Percentiles rank a stretch among this genome's conserved stretches.
phyloP scores from a whole-genome alignment of 805 yeast genomes.

The Saturnispora mendoncae region DNA sequence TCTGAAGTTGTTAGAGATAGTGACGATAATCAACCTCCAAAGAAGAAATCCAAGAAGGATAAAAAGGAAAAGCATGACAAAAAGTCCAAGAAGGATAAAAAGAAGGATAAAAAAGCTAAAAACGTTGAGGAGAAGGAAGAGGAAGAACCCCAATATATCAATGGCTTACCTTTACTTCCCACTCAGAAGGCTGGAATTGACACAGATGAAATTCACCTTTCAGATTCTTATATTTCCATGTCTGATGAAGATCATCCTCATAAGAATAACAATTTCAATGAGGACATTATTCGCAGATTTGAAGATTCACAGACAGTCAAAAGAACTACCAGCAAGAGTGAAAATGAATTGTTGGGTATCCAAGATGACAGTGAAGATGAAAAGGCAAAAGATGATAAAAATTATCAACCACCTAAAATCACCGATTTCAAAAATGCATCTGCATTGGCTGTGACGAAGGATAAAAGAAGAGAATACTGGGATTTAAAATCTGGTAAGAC shows the following conservation, averaged over 20 bases:
- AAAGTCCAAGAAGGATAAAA: slow-evolving; percentile 6
- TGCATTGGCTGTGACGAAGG: slow-evolving; percentile 58
- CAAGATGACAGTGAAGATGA: slow-evolving; percentile 15
- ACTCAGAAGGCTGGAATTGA: slow-evolving; percentile 92
- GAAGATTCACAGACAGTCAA: slow-evolving; percentile 14
- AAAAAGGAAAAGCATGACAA: slow-evolving; percentile 2
- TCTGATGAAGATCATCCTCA: slow-evolving; percentile 18
- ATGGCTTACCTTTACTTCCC: slow-evolving; percentile 8
- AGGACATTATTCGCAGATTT: slow-evolving; percentile 16
- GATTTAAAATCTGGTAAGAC: slow-evolving; percentile 45
- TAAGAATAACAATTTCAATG: slow-evolving; percentile 11
- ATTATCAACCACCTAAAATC: not conserved
- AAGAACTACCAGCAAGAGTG: slow-evolving; percentile 10
- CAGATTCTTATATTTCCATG: slow-evolving; percentile 32
- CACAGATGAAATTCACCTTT: slow-evolving; percentile 31
- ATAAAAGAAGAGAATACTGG: slow-evolving; percentile 53
- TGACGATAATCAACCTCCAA: not conserved
- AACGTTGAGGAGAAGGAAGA: not conserved
- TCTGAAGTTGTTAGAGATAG: slow-evolving; percentile 3
- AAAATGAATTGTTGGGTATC: slow-evolving; percentile 23
- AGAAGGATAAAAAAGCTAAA: not conserved
- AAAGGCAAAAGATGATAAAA: slow-evolving; percentile 5
- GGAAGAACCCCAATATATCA: not conserved
- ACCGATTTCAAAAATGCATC: slow-evolving; percentile 36
- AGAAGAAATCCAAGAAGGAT: slow-evolving; percentile 1